phyloP scores from a whole-genome alignment of 768 basidiomycete genomes.

The Mycena galericulata region DNA sequence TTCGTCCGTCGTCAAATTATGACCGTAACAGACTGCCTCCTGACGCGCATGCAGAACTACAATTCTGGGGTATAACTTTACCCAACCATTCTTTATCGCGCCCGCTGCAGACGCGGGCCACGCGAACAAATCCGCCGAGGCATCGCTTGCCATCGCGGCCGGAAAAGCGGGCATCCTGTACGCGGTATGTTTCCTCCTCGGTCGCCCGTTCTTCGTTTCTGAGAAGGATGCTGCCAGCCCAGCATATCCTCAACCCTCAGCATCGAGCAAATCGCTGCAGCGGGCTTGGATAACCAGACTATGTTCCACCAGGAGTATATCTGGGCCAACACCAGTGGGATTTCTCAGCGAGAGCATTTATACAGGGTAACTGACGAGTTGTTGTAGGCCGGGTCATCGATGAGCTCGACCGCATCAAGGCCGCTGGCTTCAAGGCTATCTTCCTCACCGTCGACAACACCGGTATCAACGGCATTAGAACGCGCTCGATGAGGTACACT shows the following conservation, averaged over 20 bases:
- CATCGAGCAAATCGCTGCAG: slow-evolving; percentile 42
- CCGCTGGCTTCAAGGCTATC: slow-evolving; percentile 45
- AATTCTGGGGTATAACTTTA: slow-evolving; percentile 42
- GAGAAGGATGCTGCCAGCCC: slow-evolving; percentile 29
- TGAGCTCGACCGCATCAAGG: slow-evolving; percentile 42
- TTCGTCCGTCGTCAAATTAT: slow-evolving; percentile 28
- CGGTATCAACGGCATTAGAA: slow-evolving; percentile 43
- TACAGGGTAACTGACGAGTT: neutral
- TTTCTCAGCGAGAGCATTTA: neutral
- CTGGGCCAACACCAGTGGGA: slow-evolving; percentile 29
- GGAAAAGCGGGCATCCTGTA: slow-evolving; percentile 57
- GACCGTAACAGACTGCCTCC: neutral
- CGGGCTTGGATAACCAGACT: slow-evolving; percentile 34
- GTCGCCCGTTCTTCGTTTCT: neutral
- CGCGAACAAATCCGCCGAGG: slow-evolving; percentile 59
- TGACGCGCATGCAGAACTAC: slow-evolving; percentile 33
- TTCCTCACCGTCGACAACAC: slow-evolving; percentile 52
- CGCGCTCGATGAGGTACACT: slow-evolving; percentile 36
- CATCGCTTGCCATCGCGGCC: slow-evolving; percentile 56
- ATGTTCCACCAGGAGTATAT: slow-evolving; percentile 46
- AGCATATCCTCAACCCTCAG: slow-evolving; percentile 43
- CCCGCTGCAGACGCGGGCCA: slow-evolving; percentile 54
- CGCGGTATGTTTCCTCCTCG: slow-evolving; percentile 29
- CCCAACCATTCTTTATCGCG: slow-evolving; percentile 57
- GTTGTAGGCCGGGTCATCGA: slow-evolving; percentile 32